These are phyloP conservation scores for Dissophora globulifera DNA, from an alignment of 192 early-diverging fungal genomes.

Conservation along the genomic window DNA sequence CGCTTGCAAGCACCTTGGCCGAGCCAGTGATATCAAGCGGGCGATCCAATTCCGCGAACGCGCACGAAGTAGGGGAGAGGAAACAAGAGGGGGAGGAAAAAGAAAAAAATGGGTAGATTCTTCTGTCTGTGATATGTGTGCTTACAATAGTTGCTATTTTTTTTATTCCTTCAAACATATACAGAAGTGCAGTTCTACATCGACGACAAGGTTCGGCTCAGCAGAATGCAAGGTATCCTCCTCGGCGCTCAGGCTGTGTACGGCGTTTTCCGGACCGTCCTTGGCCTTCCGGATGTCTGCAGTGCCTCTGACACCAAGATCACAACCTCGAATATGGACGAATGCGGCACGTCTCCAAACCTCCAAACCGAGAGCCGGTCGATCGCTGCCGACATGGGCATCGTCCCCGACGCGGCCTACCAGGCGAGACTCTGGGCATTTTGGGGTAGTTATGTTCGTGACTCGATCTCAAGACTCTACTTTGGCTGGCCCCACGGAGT, in stretches of 20 bases:
- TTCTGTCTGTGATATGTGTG: not conserved
- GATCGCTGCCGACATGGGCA: not conserved
- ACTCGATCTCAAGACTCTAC: conserved; percentile 16
- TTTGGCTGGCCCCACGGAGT: conserved; percentile 25
- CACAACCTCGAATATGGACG: too few relatives aligned
- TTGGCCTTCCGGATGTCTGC: conserved; percentile 3
- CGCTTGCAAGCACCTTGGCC: conserved; percentile 29
- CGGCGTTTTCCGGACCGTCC: not conserved
- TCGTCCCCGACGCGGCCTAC: conserved; percentile 19
- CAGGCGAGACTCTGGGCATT: conserved; percentile 31
- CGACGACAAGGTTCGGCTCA: conserved; percentile 4
- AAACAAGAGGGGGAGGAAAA: too few relatives aligned
- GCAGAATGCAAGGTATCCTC: conserved; percentile 4
- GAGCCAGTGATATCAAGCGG: conserved; percentile 19
- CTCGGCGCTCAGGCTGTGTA: conserved; percentile 16
- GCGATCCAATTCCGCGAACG: conserved; percentile 38
- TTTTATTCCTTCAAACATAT: not conserved
- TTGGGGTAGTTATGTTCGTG: conserved; percentile 31
- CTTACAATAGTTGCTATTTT: not conserved
- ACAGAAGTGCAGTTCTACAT: conserved; percentile 18
- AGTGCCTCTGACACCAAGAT: too few relatives aligned
- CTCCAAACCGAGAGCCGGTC: not conserved
- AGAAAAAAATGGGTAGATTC: too few relatives aligned
- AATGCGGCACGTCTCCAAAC: not conserved
- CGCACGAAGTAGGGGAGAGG: conserved; percentile 24